Evolutionary conservation across 2,329 filamentous ascomycete species (phyloP).

Genomic region (Cyphellophora attinorum): DNA sequence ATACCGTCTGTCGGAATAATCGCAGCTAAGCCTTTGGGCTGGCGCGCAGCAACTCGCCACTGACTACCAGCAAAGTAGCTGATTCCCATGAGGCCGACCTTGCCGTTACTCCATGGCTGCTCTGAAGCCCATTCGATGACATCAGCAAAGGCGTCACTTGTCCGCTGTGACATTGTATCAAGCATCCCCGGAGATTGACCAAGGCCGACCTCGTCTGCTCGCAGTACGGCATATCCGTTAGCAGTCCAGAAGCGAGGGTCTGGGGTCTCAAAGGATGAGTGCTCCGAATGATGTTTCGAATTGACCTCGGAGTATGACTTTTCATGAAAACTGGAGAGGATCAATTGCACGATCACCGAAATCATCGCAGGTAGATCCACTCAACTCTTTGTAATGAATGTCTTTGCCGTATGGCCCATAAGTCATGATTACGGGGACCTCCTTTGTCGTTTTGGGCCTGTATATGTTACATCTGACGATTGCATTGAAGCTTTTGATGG

Average conservation of each 20-base stretch:
- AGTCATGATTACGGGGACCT: slow-evolving; percentile 55
- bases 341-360: background rate
- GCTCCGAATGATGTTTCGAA: slow-evolving; percentile 41
- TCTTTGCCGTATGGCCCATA: slow-evolving; percentile 70
- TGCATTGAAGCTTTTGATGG: slow-evolving; percentile 30
- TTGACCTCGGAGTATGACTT: slow-evolving; percentile 46
- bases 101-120: slow-evolving; percentile 41
- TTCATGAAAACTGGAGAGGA: slow-evolving; percentile 31
- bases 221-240: slow-evolving; percentile 46
- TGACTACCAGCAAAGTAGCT: slow-evolving; percentile 45
- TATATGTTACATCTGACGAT: slow-evolving; percentile 43
- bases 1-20: slow-evolving; percentile 49
- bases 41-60: slow-evolving; percentile 44
- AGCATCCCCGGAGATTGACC: slow-evolving; percentile 44
- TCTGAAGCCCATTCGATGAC: slow-evolving; percentile 43
- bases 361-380: background rate
- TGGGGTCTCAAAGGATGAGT: slow-evolving; percentile 52
- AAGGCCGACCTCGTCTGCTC: slow-evolving; percentile 43
- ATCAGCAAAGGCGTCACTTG: slow-evolving; percentile 42
- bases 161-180: slow-evolving; percentile 44
- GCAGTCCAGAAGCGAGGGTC: slow-evolving; percentile 48
- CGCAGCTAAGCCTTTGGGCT: slow-evolving; percentile 41
- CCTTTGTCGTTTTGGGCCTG: slow-evolving; percentile 34
- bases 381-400: slow-evolving; percentile 45
- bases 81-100: slow-evolving; percentile 42